Percentiles rank a stretch among this genome's conserved stretches.
Evolutionary conservation across 352 stramenopile genomes (phyloP).

Genomic region (Blastocystis sp.): DNA sequence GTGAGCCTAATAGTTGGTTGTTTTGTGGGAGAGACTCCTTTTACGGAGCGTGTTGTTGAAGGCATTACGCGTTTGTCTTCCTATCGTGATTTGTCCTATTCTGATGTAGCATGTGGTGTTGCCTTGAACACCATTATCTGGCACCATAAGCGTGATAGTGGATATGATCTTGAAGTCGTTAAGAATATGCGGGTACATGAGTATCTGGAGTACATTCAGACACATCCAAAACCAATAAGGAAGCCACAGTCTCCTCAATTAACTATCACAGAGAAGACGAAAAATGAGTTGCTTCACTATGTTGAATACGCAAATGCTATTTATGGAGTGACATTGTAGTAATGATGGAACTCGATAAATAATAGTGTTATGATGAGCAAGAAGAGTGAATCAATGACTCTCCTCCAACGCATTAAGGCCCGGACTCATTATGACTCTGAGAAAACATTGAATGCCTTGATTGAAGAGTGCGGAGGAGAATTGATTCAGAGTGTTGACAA

Average conservation of each 20-base stretch:
- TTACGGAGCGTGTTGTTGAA: background rate
- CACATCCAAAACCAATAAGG: background rate
- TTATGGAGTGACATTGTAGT: conserved; percentile 7
- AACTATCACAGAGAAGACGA: background rate
- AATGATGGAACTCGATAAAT: background rate
- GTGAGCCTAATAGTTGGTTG: background rate
- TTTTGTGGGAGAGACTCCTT: background rate
- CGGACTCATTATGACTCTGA: background rate
- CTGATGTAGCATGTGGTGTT: background rate
- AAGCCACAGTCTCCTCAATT: background rate
- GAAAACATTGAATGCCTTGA: background rate
- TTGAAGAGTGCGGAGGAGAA: conserved; percentile 11
- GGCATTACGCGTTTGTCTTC: background rate
- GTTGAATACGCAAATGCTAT: conserved; percentile 7
- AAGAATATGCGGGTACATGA: background rate
- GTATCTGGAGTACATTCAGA: background rate
- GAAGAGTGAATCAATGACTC: background rate
- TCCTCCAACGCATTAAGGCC: background rate
- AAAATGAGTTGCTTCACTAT: background rate
- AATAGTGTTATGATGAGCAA: background rate
- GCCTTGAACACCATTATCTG: conserved; percentile 17
- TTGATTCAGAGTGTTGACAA: background rate
- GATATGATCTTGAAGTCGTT: background rate
- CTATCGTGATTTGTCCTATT: background rate
- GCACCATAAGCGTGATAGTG: conserved; percentile 22